Evolutionary conservation across 1,284 basidiomycete genomes (phyloP).

Genomic region (Leccinum variabile): DNA sequence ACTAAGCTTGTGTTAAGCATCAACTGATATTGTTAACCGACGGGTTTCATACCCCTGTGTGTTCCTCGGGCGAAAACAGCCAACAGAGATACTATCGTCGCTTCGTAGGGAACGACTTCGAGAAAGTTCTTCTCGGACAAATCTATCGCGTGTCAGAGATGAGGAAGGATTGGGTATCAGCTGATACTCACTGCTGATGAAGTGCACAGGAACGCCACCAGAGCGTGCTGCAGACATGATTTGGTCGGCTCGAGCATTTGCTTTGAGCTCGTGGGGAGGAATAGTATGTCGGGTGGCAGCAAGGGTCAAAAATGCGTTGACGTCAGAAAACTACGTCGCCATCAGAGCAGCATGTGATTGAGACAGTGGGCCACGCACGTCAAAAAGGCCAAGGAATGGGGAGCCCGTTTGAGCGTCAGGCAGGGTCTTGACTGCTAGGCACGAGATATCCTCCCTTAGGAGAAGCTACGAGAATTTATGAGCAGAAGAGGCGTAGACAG

Average conservation of each 20-base stretch:
- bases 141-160: slow-evolving; percentile 43
- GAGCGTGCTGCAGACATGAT: slow-evolving; percentile 71
- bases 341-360: slow-evolving; percentile 13
- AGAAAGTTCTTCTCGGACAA: slow-evolving; percentile 80
- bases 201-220: slow-evolving; percentile 66
- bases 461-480: slow-evolving; percentile 46
- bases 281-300: slow-evolving; percentile 74
- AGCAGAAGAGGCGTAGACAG: slow-evolving; percentile 9
- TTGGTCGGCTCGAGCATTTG: slow-evolving; percentile 57
- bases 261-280: slow-evolving; percentile 54
- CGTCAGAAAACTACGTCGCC: slow-evolving; percentile 66
- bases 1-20: slow-evolving; percentile 38
- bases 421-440: slow-evolving; percentile 59
- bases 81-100: slow-evolving; percentile 61
- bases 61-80: slow-evolving; percentile 65
- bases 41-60: slow-evolving; percentile 55
- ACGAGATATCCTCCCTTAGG: slow-evolving; percentile 58
- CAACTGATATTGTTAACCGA: neutral
- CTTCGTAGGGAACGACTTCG: slow-evolving; percentile 58
- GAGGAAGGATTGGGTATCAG: neutral
- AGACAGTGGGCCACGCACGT: slow-evolving; percentile 47
- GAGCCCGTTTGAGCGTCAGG: slow-evolving; percentile 28
- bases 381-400: slow-evolving; percentile 66
- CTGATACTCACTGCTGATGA: slow-evolving; percentile 67
- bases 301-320: slow-evolving; percentile 77